phyloP scores from a whole-genome alignment of 495 filamentous ascomycete species.

The Hypoxylon rickii region DNA sequence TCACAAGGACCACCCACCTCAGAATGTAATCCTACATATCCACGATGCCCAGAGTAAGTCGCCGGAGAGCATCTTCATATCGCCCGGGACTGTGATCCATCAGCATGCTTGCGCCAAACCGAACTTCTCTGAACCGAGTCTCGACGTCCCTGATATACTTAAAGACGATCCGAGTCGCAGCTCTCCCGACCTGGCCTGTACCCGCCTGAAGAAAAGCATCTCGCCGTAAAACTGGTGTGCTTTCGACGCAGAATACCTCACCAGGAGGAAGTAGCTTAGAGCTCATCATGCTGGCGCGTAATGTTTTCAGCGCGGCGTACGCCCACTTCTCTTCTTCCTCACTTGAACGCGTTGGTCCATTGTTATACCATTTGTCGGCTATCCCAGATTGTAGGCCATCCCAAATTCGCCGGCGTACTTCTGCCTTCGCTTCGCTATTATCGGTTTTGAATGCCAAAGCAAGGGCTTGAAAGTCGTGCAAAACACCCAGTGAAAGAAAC shows the following conservation, averaged over 20 bases:
- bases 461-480: constrained; percentile 75
- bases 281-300: constrained; percentile 70
- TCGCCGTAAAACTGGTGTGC: constrained; percentile 61
- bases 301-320: constrained; percentile 66
- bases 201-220: constrained; percentile 54
- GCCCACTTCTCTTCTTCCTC: constrained; percentile 72
- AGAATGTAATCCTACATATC: constrained; percentile 6
- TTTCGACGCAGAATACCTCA: constrained; percentile 75
- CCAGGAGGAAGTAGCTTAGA: constrained; percentile 76
- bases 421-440: constrained; percentile 63
- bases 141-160: constrained; percentile 70
- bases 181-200: constrained; percentile 58
- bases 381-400: constrained; percentile 58
- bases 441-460: constrained; percentile 75
- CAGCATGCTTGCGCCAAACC: constrained; percentile 74
- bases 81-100: constrained; percentile 75
- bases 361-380: constrained; percentile 51
- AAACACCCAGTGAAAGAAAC: constrained; percentile 70
- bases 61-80: constrained; percentile 64
- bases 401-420: constrained; percentile 70
- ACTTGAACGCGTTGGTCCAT: constrained; percentile 16
- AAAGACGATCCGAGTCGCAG: constrained; percentile 67
- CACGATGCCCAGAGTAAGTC: constrained; percentile 43
- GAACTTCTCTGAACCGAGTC: constrained; percentile 68
- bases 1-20: too few species aligned